Evolutionary conservation across 352 stramenopile species (phyloP).

Genomic region (Phytopythium aichiense): DNA sequence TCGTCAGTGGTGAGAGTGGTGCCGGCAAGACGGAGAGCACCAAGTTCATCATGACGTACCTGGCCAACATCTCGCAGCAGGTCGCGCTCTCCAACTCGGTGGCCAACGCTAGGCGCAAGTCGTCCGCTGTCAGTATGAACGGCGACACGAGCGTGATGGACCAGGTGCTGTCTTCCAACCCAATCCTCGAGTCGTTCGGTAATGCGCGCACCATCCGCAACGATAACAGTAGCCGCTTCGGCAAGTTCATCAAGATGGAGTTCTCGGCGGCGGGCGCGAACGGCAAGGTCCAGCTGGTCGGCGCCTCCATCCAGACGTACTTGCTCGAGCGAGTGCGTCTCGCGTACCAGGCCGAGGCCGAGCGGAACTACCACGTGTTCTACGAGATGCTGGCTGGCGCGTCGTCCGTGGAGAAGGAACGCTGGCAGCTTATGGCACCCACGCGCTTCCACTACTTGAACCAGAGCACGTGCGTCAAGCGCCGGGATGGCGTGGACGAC

Average conservation of each 20-base stretch:
- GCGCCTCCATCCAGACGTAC: constrained; percentile 94
- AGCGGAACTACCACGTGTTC: constrained; percentile 97
- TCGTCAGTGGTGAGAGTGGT: constrained; percentile 91
- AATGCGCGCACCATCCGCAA: constrained; percentile 97
- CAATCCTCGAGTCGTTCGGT: constrained; percentile 98
- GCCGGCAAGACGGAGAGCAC: constrained; percentile 97
- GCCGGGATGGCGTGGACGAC: constrained; percentile 89
- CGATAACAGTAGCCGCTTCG: constrained; percentile 96
- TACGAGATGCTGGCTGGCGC: constrained; percentile 91
- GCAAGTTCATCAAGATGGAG: constrained; percentile 97
- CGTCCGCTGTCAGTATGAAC: constrained; percentile 12
- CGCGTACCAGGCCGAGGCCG: constrained; percentile 88
- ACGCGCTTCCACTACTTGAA: constrained; percentile 89
- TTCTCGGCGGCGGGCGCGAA: constrained; percentile 66
- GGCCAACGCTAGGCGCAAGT: constrained; percentile 12
- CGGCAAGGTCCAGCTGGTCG: constrained; percentile 49
- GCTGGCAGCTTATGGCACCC: constrained; percentile 50
- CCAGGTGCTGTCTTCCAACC: constrained; percentile 96
- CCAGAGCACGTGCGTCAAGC: constrained; percentile 81
- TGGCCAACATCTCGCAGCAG: constrained; percentile 87
- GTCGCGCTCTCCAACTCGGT: not conserved
- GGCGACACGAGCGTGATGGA: constrained; percentile 81
- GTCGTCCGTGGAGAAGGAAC: constrained; percentile 50
- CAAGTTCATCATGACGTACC: constrained; percentile 96
- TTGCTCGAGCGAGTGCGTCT: constrained; percentile 96